A percentile compares a stretch with the other conserved stretches of the same genome.
These are phyloP conservation scores for Achaetomiella virescens DNA, from an alignment of 495 filamentous ascomycete genomes.

Conservation along the genomic window DNA sequence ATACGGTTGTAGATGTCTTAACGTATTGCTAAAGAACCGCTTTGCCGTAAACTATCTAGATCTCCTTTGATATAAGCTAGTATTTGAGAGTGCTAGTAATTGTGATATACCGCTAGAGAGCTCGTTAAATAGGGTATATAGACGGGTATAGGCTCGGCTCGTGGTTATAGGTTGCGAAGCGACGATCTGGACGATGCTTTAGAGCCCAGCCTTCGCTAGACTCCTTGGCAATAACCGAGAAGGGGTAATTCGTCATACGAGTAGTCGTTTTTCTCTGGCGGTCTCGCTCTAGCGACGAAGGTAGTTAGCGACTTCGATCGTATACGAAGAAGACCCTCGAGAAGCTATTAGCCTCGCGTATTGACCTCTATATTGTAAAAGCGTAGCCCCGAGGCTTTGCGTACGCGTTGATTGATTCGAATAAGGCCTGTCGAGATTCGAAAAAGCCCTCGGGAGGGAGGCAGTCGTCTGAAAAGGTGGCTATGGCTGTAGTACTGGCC, in stretches of 20 bases:
- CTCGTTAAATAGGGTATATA: background rate
- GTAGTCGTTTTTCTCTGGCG: conserved; percentile 4
- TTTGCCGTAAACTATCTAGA: background rate
- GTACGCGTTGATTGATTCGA: background rate
- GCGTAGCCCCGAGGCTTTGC: background rate
- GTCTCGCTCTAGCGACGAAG: background rate
- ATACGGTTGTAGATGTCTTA: conserved; percentile 4
- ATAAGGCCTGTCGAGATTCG: background rate
- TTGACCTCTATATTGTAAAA: background rate
- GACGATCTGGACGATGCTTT: background rate
- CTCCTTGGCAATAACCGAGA: background rate
- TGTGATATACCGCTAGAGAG: background rate
- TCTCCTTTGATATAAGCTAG: background rate
- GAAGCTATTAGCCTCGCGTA: background rate
- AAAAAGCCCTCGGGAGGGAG: background rate
- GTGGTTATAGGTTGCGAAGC: background rate
- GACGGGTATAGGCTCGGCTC: background rate
- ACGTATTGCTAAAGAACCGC: background rate
- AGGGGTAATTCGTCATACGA: conserved; percentile 1
- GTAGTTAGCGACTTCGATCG: background rate
- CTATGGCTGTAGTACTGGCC: background rate
- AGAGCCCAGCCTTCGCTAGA: background rate
- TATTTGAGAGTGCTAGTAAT: background rate
- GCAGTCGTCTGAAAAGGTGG: background rate
- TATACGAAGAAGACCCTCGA: background rate